A percentile compares a stretch with the other conserved stretches of the same genome.
phyloP scores from a whole-genome alignment of 441 rosid species.

The Theobroma grandiflorum region DNA sequence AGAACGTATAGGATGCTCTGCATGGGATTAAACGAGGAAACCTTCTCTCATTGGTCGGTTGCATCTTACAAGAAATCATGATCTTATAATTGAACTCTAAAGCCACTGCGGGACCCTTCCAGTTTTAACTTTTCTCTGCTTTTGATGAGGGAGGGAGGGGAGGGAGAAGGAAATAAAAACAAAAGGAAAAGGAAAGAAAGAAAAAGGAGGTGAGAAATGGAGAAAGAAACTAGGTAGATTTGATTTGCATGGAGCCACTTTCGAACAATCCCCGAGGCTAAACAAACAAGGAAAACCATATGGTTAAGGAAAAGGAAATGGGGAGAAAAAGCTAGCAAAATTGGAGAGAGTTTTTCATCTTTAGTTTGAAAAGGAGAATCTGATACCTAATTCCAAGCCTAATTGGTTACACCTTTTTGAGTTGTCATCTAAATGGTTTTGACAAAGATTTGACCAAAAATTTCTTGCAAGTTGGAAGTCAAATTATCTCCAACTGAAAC shows the following conservation, averaged over 20 bases:
- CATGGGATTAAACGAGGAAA: conserved; percentile 56
- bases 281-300: neutral
- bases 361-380: conserved; percentile 54
- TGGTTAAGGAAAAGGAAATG: conserved; percentile 12
- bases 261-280: conserved; percentile 23
- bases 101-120: conserved; percentile 40
- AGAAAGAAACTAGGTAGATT: conserved; percentile 52
- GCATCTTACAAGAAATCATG: conserved; percentile 76
- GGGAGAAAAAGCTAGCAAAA: too few species aligned
- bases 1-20: conserved; percentile 60
- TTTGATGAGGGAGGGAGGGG: conserved; percentile 35
- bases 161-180: neutral
- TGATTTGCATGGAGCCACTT: conserved; percentile 40
- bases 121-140: conserved; percentile 49
- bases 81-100: conserved; percentile 71
- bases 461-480: conserved; percentile 27
- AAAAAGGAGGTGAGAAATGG: conserved; percentile 4
- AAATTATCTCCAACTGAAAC: conserved; percentile 27
- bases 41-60: conserved; percentile 43
- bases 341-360: conserved; percentile 28
- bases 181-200: conserved; percentile 6
- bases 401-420: conserved; percentile 14
- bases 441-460: conserved; percentile 31
- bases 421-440: neutral
- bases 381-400: conserved; percentile 40